Evolutionary conservation across 176 grass and related monocot genomes (phyloP).

Genomic region (Tillandsia leiboldiana): DNA sequence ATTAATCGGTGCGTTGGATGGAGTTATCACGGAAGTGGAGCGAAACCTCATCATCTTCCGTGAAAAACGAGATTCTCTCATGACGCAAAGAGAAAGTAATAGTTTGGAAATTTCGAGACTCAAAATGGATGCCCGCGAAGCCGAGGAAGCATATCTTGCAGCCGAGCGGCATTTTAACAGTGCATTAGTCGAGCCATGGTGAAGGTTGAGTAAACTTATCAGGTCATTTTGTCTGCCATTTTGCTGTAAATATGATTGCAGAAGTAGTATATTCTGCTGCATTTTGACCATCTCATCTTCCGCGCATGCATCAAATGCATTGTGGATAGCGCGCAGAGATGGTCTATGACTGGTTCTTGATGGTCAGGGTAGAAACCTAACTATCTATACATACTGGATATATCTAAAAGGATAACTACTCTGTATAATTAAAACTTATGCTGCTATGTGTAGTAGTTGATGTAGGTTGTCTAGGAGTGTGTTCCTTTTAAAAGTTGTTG

Average conservation of each 20-base stretch:
- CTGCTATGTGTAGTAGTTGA: background rate
- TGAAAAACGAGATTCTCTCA: constrained; percentile 13
- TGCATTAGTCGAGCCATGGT: constrained; percentile 11
- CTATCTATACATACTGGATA: background rate
- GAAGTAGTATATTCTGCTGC: background rate
- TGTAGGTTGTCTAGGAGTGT: background rate
- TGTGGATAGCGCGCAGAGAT: background rate
- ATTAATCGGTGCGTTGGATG: constrained; percentile 23
- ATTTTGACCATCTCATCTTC: background rate
- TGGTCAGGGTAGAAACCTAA: background rate
- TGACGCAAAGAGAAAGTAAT: constrained; percentile 9
- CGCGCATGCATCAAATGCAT: background rate
- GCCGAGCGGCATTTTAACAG: constrained; percentile 7
- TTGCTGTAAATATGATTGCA: background rate
- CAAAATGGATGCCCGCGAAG: background rate
- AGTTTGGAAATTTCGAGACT: constrained; percentile 21
- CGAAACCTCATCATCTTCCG: constrained; percentile 27
- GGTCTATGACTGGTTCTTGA: background rate
- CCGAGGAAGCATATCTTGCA: background rate
- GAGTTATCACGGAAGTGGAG: constrained; percentile 30
- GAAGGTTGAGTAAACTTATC: background rate
- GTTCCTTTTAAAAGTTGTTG: too few relatives aligned
- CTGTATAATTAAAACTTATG: background rate
- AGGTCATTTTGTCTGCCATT: background rate
- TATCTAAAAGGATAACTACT: background rate